Base-by-base conservation (phyloP, 257 asterid species). In the Salvia miltiorrhiza region DNA sequence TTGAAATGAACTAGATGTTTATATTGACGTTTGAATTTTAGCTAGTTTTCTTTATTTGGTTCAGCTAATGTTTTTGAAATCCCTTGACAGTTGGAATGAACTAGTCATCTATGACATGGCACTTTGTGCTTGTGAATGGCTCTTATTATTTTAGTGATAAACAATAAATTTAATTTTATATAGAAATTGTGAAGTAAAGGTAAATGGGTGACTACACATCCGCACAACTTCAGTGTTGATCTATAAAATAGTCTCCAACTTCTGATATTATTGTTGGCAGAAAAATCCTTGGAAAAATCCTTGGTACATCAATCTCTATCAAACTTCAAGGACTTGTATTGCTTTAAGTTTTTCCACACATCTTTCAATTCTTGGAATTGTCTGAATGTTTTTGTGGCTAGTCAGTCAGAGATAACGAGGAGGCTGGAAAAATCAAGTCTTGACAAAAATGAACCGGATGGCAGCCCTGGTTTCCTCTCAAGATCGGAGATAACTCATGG, bases 331-430 rank as follows among this genome's bases (percentile, higher is more conserved):
- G 68, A 41, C 49, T 62, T 54, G 49, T 55, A 57, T 54, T 9
- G 37, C 74, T 65, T 2, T 11, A 66, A 21, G 40, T 57, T 19
- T 33, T 61, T 30, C 35, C 63, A 13, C 71, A 59, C 65, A 60
- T 59, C 50, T 66, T 60, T 26, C 63, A 67, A 17, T 66, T 69
- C 59, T 65, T 58, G 75, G 81, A 78, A 63, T 70, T 80, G 80
- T 76, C 95, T 93, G 90, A 93, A 80, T 84, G 76, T 80, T 84
- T 77, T 65, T 80, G 81, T 87, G 95, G 94, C 89, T 93, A 87
- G 94, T 88, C 92, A 93, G 98, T 87, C 98, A 61, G 97, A 90
- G 76, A 88, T 93, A 65, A 80, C 97, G 37, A 77, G 98, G 87
- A 88, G 82, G 90, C 76, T 90, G 83, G 97, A 90, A 78, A 84